phyloP scores from a whole-genome alignment of 1,139 yeast genomes.

The Scheffersomyces stambukii region DNA sequence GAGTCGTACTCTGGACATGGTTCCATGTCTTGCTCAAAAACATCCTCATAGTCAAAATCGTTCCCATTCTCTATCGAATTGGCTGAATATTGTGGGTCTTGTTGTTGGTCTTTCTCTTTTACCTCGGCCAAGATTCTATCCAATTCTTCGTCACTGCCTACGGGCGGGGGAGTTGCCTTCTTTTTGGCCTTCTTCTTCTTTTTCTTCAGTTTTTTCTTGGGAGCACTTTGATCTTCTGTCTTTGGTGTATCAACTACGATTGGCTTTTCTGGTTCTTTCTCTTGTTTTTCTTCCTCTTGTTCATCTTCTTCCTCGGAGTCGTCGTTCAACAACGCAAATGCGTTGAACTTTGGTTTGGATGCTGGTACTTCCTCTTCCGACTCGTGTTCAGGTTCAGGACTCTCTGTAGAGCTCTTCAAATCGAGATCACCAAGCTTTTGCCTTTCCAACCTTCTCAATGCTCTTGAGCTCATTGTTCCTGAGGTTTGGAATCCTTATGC shows the following conservation, averaged over 20 bases:
- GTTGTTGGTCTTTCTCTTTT: constrained; percentile 23
- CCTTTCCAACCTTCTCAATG: constrained; percentile 49
- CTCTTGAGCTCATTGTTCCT: constrained; percentile 70
- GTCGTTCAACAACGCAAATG: constrained; percentile 50
- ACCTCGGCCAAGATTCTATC: constrained; percentile 37
- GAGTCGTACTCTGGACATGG: constrained; percentile 41
- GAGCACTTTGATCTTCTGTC: too few species aligned
- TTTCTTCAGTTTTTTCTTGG: too few species aligned
- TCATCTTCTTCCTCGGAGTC: constrained; percentile 33
- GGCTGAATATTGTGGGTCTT: constrained; percentile 9
- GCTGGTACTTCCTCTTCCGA: constrained; percentile 13
- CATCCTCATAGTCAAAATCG: constrained; percentile 30
- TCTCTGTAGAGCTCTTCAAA: constrained; percentile 2
- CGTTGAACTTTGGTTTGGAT: constrained; percentile 34
- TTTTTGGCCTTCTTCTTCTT: constrained; percentile 16
- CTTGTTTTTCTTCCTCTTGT: constrained; percentile 16
- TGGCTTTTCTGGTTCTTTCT: constrained; percentile 11
- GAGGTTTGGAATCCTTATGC: too few species aligned
- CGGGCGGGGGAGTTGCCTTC: constrained; percentile 18
- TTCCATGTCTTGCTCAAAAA: constrained; percentile 28
- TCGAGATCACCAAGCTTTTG: constrained; percentile 32
- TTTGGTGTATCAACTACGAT: too few species aligned
- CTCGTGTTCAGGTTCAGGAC: constrained; percentile 7
- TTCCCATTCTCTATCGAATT: constrained; percentile 22
- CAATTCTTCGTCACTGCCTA: constrained; percentile 38